Base-by-base conservation (phyloP, 148 eudicot genomes). In the Fallopia convolvulus region DNA sequence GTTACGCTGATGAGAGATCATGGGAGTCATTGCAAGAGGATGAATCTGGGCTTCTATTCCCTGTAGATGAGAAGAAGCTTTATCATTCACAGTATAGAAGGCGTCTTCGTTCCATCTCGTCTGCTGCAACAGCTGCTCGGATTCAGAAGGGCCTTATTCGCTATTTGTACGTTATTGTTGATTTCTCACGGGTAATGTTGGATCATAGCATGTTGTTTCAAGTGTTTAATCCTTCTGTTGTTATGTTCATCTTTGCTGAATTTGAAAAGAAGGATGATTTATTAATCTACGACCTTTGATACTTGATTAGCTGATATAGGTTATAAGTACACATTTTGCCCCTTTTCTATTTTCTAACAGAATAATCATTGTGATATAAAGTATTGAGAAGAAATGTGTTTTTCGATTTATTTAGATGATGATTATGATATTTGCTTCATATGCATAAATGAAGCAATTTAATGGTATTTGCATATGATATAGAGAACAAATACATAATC, bases 91-190 rank as follows among this genome's bases (percentile, higher is more conserved):
- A 95, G 76, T 92, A 89, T 73, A 90, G 94, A n/a, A 77, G 93
- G 11, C 96, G 99, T 21, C 86, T 91, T 20, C 93, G 91, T 44
- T 72, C 94, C 72, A 84, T 84, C 33, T 81, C 88, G 40, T 78
- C 93, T 70, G 78, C 89, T 48, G 80, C 90, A 50, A 75, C 86
- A 71, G 80, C 91, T 80, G 81, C 90, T 75, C 82, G 97, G 66
- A 90, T 95, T 81, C 99, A 92, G 66, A 95, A 92, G 70, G 99
- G 99, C 70, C 91, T 95, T 63, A 92, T 95, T 75, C 94, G 99
- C 41, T 95, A 87, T 83, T 76, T 95, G 52, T 92, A 84, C 75
- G 76, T 95, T 48, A 86, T 92, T 61, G 83, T 90, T 74, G 99
- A 95, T 84, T 92, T 95, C 80, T 95, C 97, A 47, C 80, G 82